These are phyloP conservation scores for Hysterium pulicare DNA, from an alignment of 2,329 filamentous ascomycete species.

Conservation along the genomic window DNA sequence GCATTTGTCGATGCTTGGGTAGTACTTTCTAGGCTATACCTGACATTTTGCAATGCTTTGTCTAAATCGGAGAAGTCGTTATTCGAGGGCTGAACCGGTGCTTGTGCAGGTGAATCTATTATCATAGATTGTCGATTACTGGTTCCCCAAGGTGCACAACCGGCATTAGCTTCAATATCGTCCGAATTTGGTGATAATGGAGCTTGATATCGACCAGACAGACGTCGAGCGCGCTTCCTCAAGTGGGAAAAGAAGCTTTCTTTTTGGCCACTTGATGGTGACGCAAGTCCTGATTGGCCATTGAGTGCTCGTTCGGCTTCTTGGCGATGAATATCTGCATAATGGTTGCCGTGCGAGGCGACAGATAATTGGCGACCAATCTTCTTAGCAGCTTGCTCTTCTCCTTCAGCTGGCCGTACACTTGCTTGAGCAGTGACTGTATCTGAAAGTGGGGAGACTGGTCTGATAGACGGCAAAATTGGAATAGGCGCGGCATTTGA, in stretches of 20 bases:
- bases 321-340: slow-evolving; percentile 82
- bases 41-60: slow-evolving; percentile 58
- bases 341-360: slow-evolving; percentile 88
- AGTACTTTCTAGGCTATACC: slow-evolving; percentile 54
- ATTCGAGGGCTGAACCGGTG: slow-evolving; percentile 45
- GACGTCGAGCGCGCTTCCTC: slow-evolving; percentile 83
- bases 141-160: slow-evolving; percentile 78
- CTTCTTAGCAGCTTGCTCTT: slow-evolving; percentile 77
- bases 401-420: slow-evolving; percentile 54
- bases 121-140: slow-evolving; percentile 82
- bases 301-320: slow-evolving; percentile 89
- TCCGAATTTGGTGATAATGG: slow-evolving; percentile 76
- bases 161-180: slow-evolving; percentile 88
- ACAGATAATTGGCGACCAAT: slow-evolving; percentile 92
- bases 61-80: slow-evolving; percentile 59
- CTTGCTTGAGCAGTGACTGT: slow-evolving; percentile 86
- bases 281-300: slow-evolving; percentile 71
- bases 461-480: slow-evolving; percentile 89
- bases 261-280: slow-evolving; percentile 75
- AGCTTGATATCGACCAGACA: slow-evolving; percentile 86
- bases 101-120: slow-evolving; percentile 56
- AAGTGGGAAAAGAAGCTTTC: slow-evolving; percentile 99
- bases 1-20: slow-evolving; percentile 27
- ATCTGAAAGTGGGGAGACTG: slow-evolving; percentile 95
- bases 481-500: slow-evolving; percentile 86